These are phyloP conservation scores for Pseudisothecium myosuroides DNA, from an alignment of 225 moss, liverwort and hornwort genomes.

Conservation along the genomic window DNA sequence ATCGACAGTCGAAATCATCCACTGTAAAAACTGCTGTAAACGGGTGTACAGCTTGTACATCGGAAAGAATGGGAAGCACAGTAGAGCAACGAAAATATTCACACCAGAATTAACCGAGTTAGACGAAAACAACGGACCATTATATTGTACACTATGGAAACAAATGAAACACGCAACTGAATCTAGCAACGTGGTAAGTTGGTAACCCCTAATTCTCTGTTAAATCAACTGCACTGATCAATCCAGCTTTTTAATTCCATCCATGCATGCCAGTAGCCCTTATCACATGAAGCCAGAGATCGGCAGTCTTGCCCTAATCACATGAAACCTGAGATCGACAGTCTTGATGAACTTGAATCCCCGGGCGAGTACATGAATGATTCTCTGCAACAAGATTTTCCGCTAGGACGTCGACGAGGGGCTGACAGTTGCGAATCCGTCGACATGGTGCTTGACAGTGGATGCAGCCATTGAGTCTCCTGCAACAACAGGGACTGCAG, in stretches of 20 bases:
- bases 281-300: neutral
- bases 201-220: neutral
- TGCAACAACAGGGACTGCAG: neutral
- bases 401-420: neutral
- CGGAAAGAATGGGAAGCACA: neutral
- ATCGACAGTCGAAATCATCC: neutral
- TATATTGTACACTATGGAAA: neutral
- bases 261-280: neutral
- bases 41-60: neutral
- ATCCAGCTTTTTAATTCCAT: neutral
- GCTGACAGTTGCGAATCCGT: neutral
- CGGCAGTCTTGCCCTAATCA: neutral
- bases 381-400: constrained; percentile 17
- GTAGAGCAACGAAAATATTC: neutral
- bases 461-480: neutral
- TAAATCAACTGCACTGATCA: no score
- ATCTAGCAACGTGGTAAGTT: neutral
- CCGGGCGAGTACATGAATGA: neutral
- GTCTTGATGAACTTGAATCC: neutral
- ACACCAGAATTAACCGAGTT: neutral
- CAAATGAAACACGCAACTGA: neutral
- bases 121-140: neutral
- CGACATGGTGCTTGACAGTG: neutral
- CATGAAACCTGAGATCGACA: neutral
- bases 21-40: neutral